phyloP scores from a whole-genome alignment of 2,329 filamentous ascomycete genomes.

The Dothidotthia symphoricarpi region DNA sequence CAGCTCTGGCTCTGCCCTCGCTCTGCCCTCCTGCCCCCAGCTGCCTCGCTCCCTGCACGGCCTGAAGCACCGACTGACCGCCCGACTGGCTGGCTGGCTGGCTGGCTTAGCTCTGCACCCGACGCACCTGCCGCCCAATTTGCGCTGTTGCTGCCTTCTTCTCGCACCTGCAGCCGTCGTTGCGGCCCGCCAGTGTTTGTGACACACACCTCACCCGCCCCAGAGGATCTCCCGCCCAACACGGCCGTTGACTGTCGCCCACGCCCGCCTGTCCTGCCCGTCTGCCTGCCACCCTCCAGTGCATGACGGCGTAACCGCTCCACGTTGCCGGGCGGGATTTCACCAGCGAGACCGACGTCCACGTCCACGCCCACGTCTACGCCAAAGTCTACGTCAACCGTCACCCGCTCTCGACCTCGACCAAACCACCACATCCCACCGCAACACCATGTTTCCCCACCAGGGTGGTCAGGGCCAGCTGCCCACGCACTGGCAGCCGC shows the following conservation, averaged over 20 bases:
- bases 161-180: constrained; percentile 35
- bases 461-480: constrained; percentile 40
- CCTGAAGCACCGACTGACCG: no score
- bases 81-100: not conserved
- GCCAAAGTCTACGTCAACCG: not conserved
- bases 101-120: constrained; percentile 2
- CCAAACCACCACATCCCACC: not conserved
- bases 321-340: constrained; percentile 21
- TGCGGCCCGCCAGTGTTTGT: constrained; percentile 34
- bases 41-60: not conserved
- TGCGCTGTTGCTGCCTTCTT: constrained; percentile 16
- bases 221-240: constrained; percentile 27
- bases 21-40: not conserved
- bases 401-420: constrained; percentile 1
- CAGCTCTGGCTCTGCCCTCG: constrained; percentile 1
- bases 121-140: no score
- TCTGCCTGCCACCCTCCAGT: constrained; percentile 20
- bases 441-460: constrained; percentile 36
- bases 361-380: constrained; percentile 1
- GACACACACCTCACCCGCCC: constrained; percentile 27
- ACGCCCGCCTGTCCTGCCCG: constrained; percentile 4
- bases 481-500: constrained; percentile 41
- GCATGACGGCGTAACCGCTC: constrained; percentile 30
- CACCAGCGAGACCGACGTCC: constrained; percentile 2
- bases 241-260: constrained; percentile 4